These are phyloP conservation scores for Bullera alba DNA, from an alignment of 768 basidiomycete genomes.

Conservation along the genomic window DNA sequence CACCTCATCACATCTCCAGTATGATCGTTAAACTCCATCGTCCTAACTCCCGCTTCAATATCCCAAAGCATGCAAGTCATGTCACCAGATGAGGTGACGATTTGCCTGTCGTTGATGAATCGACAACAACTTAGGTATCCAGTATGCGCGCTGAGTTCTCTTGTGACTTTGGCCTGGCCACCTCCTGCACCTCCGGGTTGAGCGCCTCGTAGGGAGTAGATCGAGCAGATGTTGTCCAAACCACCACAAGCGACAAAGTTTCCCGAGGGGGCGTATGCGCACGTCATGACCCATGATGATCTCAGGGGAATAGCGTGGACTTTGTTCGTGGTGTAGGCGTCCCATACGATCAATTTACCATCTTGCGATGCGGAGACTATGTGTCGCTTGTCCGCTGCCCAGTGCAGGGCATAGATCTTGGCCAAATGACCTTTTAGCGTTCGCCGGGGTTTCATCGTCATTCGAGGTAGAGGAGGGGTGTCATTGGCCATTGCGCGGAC, in stretches of 20 bases:
- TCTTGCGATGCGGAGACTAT: slow-evolving; percentile 99
- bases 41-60: slow-evolving; percentile 91
- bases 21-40: slow-evolving; percentile 99
- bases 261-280: slow-evolving; percentile 93
- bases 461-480: slow-evolving; percentile 88
- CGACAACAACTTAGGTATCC: slow-evolving; percentile 97
- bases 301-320: slow-evolving; percentile 97
- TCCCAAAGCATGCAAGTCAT: slow-evolving; percentile 99
- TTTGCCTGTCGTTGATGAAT: slow-evolving; percentile 97
- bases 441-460: slow-evolving; percentile 92
- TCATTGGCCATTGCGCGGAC: slow-evolving; percentile 98
- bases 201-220: slow-evolving; percentile 79
- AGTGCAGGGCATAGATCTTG: slow-evolving; percentile 99
- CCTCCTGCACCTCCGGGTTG: slow-evolving; percentile 50
- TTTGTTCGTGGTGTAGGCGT: slow-evolving; percentile 99
- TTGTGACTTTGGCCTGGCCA: slow-evolving; percentile 66
- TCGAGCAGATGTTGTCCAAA: slow-evolving; percentile 97
- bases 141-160: slow-evolving; percentile 93
- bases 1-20: slow-evolving; percentile 99
- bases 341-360: slow-evolving; percentile 99
- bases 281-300: slow-evolving; percentile 99
- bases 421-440: slow-evolving; percentile 94
- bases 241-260: slow-evolving; percentile 98
- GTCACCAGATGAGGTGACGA: slow-evolving; percentile 93
- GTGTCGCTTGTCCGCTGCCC: slow-evolving; percentile 94